phyloP scores from a whole-genome alignment of 1,284 basidiomycete species.

The Irpex lacteus region DNA sequence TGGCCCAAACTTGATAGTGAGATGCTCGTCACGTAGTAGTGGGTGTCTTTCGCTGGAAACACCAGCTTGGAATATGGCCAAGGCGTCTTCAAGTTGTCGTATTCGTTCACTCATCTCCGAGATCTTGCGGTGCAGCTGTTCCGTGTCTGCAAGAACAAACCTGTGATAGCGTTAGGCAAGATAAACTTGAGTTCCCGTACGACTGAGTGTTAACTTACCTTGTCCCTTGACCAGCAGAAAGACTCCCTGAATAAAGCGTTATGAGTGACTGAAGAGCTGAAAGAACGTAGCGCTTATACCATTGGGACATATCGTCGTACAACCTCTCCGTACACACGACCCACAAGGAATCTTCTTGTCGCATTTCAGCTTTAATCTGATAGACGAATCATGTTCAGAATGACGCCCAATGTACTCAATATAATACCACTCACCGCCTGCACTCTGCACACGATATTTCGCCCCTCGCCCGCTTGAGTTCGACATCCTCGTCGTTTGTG shows the following conservation, averaged over 20 bases:
- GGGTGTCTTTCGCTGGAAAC: conserved; percentile 54
- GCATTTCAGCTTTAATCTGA: conserved; percentile 72
- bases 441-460: conserved; percentile 74
- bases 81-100: conserved; percentile 70
- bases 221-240: conserved; percentile 31
- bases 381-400: not conserved
- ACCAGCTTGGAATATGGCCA: conserved; percentile 56
- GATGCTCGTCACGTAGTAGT: conserved; percentile 56
- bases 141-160: conserved; percentile 77
- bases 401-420: not conserved
- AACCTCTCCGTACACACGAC: conserved; percentile 71
- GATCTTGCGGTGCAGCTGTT: conserved; percentile 72
- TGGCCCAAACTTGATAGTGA: conserved; percentile 61
- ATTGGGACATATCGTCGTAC: conserved; percentile 73
- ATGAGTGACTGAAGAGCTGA: not conserved
- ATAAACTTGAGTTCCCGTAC: not conserved
- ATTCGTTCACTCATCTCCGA: conserved; percentile 72
- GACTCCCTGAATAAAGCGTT: conserved; percentile 21
- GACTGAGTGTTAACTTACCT: conserved; percentile 17
- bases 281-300: conserved; percentile 32
- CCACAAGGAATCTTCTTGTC: conserved; percentile 75
- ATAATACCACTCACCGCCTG: conserved; percentile 44
- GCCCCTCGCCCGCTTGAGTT: conserved; percentile 64
- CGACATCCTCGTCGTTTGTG: conserved; percentile 36
- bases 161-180: conserved; percentile 30